Base-by-base conservation (phyloP, 208 protist species). In the Trypanosoma boissoni region DNA sequence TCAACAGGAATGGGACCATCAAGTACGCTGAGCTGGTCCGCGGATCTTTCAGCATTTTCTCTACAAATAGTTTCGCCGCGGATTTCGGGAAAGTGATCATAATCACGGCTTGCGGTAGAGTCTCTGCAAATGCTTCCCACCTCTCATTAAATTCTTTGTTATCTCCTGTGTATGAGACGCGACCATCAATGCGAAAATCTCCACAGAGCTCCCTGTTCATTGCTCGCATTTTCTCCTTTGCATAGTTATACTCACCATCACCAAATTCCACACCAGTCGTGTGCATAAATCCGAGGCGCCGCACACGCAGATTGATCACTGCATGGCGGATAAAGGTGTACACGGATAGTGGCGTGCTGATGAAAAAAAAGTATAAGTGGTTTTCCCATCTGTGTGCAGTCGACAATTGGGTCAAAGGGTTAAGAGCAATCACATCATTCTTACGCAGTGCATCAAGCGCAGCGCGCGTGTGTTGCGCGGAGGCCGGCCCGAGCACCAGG, bases 261-360 rank as follows among this genome's bases (percentile, higher is more conserved):
- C 64, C 64, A 44, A 57, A 64, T 34, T 41, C 50, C 9, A 56
- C 43, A 42, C 51, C 42, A 2, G n/a, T 23, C 18, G 64, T 29
- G 31, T 64, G 46, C 64, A 71, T 71, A 39, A 64, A 64, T 37
- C 66, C 76, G 3, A 87, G 43, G 39, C 72, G 75, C 2, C 66
- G 49, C 16, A 56, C 53, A n/a, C 62, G 59, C 6, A 80, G 50
- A 0, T 23, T 31, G 29, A 52, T 72, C 16, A 74, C 3, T 16
- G 64, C 51, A 57, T 78, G 59, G 23, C 50, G 21, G 10, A 84
- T 16, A 14, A 83, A 32, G 43, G 68, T n/a, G n/a, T n/a, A n/a
- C n/a, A n/a, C n/a, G n/a, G n/a, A n/a, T n/a, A n/a, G n/a, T n/a
- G n/a, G n/a, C n/a, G n/a, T n/a, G n/a, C n/a, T n/a, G n/a, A n/a